Evolutionary conservation across 805 yeast genomes (phyloP).

Genomic region (Yamadazyma tumulicola): DNA sequence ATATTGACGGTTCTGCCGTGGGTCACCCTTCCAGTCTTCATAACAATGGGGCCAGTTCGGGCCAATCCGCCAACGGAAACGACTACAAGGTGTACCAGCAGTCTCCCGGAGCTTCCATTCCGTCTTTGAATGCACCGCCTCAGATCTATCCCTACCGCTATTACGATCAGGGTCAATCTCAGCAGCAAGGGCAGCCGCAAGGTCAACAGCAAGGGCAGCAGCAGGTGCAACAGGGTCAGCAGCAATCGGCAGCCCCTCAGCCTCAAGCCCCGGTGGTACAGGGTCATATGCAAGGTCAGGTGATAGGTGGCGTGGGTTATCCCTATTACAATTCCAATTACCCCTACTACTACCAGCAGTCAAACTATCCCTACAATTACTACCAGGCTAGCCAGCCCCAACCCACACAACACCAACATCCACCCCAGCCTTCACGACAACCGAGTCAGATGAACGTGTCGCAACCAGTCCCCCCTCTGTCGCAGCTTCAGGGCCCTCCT

Average conservation of each 20-base stretch:
- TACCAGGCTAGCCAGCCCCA: constrained; percentile 6
- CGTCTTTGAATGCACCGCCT: constrained; percentile 6
- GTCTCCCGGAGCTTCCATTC: constrained; percentile 9
- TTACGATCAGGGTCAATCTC: constrained; percentile 2
- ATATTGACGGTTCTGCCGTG: too few species aligned
- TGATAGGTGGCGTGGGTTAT: constrained; percentile 4
- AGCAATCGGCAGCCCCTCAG: constrained; percentile 2
- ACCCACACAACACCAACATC: constrained; percentile 2
- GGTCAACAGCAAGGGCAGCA: neutral
- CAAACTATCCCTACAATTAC: constrained; percentile 12
- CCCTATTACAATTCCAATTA: constrained; percentile 12
- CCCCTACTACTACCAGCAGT: constrained; percentile 14
- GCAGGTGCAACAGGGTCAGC: constrained; percentile 7
- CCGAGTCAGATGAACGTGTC: too few species aligned
- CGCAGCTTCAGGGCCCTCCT: constrained; percentile 1
- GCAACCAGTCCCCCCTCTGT: neutral
- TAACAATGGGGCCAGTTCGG: neutral
- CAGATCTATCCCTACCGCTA: constrained; percentile 11
- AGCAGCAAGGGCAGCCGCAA: neutral
- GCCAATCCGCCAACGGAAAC: neutral
- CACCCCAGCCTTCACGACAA: constrained; percentile 12
- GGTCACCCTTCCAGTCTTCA: neutral
- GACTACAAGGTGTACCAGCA: constrained; percentile 8
- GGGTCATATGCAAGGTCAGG: neutral
- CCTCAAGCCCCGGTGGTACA: neutral